A percentile compares a stretch with the other conserved stretches of the same genome.
Evolutionary conservation across 768 basidiomycete species (phyloP).

Genomic region (Myochromella boudieri): DNA sequence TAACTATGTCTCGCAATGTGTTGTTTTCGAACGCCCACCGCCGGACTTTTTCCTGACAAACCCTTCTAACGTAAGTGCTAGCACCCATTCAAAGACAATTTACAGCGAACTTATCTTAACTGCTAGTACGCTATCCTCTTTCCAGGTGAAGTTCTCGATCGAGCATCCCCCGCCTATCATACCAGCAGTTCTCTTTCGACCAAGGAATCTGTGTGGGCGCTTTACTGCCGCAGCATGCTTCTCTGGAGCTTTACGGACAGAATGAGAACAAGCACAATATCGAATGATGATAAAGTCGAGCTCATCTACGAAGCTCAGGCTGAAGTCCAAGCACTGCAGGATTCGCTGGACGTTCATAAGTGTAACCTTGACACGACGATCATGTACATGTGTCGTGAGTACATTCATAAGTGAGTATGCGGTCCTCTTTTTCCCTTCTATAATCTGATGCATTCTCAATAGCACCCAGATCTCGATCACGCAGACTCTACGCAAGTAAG

Average conservation of each 20-base stretch:
- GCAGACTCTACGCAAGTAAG: conserved; percentile 64
- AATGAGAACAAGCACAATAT: conserved; percentile 39
- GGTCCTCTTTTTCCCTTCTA: conserved; percentile 2
- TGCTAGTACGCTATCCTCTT: conserved; percentile 64
- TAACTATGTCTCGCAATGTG: conserved; percentile 66
- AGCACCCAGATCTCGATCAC: conserved; percentile 68
- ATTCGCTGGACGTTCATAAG: conserved; percentile 61
- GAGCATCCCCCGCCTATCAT: conserved; percentile 37
- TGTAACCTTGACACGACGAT: conserved; percentile 72
- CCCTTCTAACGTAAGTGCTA: conserved; percentile 58
- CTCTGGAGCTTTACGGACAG: conserved; percentile 74
- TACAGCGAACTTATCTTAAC: conserved; percentile 11
- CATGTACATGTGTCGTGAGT: conserved; percentile 67
- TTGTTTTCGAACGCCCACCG: conserved; percentile 59
- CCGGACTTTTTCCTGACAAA: conserved; percentile 61
- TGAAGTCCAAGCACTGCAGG: conserved; percentile 69
- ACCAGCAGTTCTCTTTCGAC: conserved; percentile 49
- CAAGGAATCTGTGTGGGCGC: conserved; percentile 80
- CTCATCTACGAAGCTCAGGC: conserved; percentile 60
- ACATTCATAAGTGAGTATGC: conserved; percentile 68
- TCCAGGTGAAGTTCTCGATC: conserved; percentile 69
- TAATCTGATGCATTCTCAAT: neutral
- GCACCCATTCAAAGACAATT: conserved; percentile 3
- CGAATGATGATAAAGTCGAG: conserved; percentile 55
- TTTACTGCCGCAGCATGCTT: conserved; percentile 81